These are phyloP conservation scores for Hamamelis virginiana DNA, from an alignment of 164 flowering plant genomes.

Conservation along the genomic window DNA sequence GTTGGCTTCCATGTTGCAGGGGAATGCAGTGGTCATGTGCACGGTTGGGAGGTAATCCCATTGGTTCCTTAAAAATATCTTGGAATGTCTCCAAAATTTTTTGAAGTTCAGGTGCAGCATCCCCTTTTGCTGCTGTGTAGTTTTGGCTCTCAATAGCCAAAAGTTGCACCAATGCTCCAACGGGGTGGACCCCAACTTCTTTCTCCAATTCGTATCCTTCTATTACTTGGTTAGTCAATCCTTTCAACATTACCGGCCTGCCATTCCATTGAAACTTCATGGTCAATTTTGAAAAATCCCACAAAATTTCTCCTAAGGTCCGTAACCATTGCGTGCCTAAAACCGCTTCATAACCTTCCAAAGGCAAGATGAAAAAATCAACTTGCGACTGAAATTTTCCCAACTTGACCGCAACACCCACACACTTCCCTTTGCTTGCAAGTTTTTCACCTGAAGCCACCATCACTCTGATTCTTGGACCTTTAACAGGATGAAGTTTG, in stretches of 20 bases:
- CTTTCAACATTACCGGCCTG: background rate
- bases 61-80: background rate
- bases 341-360: background rate
- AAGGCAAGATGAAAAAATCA: background rate
- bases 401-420: background rate
- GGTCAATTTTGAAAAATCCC: background rate
- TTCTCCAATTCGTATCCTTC: background rate
- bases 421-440: background rate
- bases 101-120: too few relatives aligned
- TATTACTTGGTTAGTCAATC: background rate
- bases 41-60: background rate
- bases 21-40: background rate
- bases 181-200: background rate
- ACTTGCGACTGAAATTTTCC: background rate
- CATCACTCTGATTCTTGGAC: background rate
- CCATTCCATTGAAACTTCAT: background rate
- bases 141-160: background rate
- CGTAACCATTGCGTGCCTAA: background rate
- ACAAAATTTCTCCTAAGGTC: background rate
- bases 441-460: background rate
- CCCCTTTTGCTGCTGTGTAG: too few relatives aligned
- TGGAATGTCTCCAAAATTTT: background rate
- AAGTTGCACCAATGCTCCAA: background rate
- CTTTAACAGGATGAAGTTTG: background rate
- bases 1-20: background rate